phyloP scores from a whole-genome alignment of 2,329 filamentous ascomycete genomes.

The Cercospora zeae-maydis region DNA sequence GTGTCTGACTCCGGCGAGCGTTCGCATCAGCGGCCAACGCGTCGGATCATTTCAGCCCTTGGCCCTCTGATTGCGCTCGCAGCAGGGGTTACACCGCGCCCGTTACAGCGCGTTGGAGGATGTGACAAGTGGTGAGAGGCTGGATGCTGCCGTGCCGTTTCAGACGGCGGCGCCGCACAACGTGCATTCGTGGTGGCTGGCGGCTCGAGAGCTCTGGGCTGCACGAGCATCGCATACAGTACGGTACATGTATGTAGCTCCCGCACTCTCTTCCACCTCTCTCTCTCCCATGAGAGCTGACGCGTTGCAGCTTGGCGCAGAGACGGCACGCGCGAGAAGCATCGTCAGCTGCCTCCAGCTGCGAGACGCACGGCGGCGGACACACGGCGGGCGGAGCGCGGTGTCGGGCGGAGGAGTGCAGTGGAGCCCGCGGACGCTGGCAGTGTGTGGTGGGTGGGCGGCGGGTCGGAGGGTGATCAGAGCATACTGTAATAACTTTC shows the following conservation, averaged over 20 bases:
- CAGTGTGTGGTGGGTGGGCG: neutral
- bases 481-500: neutral
- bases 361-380: too few relatives aligned
- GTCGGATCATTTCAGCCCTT: too few relatives aligned
- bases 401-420: neutral
- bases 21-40: neutral
- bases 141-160: too few relatives aligned
- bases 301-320: neutral
- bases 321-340: neutral
- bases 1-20: neutral
- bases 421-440: neutral
- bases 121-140: neutral
- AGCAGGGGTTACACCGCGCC: neutral
- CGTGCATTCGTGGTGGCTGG: neutral
- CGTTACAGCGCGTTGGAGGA: neutral
- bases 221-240: neutral
- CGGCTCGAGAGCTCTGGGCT: neutral
- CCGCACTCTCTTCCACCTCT: too few relatives aligned
- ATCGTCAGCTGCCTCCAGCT: too few relatives aligned
- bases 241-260: too few relatives aligned
- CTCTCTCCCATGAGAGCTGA: neutral
- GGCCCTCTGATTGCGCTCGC: neutral
- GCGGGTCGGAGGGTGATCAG: neutral
- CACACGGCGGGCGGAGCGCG: neutral
- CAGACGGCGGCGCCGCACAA: neutral